Base-by-base conservation (phyloP, 495 filamentous ascomycete species). In the Aspergillus sclerotioniger region DNA sequence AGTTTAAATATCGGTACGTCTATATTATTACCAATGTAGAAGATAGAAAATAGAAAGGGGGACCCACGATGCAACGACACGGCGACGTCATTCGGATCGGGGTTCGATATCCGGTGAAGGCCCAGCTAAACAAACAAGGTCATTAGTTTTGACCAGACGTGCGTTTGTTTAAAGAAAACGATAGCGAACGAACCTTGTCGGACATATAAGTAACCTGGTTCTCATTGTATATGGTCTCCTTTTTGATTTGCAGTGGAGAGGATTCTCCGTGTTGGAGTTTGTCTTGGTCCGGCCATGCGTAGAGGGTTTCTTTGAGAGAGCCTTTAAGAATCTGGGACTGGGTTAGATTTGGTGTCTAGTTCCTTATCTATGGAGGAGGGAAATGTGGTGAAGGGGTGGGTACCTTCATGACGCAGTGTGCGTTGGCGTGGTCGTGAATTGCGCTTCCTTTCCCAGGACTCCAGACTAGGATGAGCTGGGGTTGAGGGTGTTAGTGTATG, bases 391-490 rank as follows among this genome's bases (percentile, higher is more conserved):
- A 47, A n/a, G 17, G 43, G 33, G n/a, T 47, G 21, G 46, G 3
- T 71, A 80, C 80, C 72, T 85, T 85, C 82, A 85, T 85, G 32
- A 85, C 72, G 54, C 90, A 94, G 64, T 92, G 90, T 21, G 90
- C 87, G 64, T 90, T 86, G 60, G 89, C 88, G 69, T 94, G 90
- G 65, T 97, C 92, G 71, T 97, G 92, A 58, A 96, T 89, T 0
- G 84, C 84, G 65, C 86, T 91, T 19, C 84, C 84, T 71, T 90
- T 90, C n/a, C 90, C 89, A 17, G 92, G 92, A 12, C 82, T 87
- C 92, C 92, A 97, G n/a, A 96, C 92, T 10, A 97, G 81, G 17
- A 97, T 84, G 48, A 96, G 80, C 84, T 93, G 49, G 32, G 10
- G 35, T n/a, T n/a, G n/a, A n/a, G n/a, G 16, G 19, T 21, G 48